Conservation (phyloP, 495 filamentous ascomycete species). For the Lophiostoma macrostomum region DNA sequence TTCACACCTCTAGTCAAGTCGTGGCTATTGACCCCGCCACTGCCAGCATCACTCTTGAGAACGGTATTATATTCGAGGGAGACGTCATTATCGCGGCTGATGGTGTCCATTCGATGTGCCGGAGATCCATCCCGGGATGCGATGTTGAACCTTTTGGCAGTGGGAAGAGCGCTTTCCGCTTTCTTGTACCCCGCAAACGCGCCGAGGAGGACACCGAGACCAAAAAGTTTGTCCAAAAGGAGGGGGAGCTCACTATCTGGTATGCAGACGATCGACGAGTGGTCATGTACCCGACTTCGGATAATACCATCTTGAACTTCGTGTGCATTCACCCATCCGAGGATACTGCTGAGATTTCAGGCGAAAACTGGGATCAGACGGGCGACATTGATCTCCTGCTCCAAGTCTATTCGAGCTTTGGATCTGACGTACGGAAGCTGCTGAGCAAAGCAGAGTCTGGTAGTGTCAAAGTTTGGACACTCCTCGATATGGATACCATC, state of each 20-base stretch:
- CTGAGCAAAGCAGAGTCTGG: slow-evolving; percentile 49
- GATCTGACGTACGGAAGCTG: slow-evolving; percentile 45
- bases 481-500: slow-evolving; percentile 58
- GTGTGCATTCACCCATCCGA: slow-evolving; percentile 55
- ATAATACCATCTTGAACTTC: slow-evolving; percentile 57
- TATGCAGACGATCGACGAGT: slow-evolving; percentile 51
- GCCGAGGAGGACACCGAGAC: slow-evolving; percentile 50
- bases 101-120: slow-evolving; percentile 34
- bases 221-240: slow-evolving; percentile 40
- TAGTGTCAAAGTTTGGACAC: slow-evolving; percentile 55
- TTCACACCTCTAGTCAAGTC: slow-evolving; percentile 13
- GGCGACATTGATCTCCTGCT: slow-evolving; percentile 48
- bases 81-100: slow-evolving; percentile 40
- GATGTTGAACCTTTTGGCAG: slow-evolving; percentile 45
- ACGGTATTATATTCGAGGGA: slow-evolving; percentile 24
- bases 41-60: slow-evolving; percentile 22
- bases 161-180: slow-evolving; percentile 61
- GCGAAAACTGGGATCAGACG: slow-evolving; percentile 48
- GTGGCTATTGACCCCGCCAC: slow-evolving; percentile 7
- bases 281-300: slow-evolving; percentile 58
- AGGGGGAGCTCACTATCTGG: slow-evolving; percentile 51
- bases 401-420: slow-evolving; percentile 52
- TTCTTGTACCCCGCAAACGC: slow-evolving; percentile 49
- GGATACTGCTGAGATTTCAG: slow-evolving; percentile 1
- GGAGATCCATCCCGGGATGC: slow-evolving; percentile 36